phyloP scores from a whole-genome alignment of 768 basidiomycete species.

The Exidia glandulosa region DNA sequence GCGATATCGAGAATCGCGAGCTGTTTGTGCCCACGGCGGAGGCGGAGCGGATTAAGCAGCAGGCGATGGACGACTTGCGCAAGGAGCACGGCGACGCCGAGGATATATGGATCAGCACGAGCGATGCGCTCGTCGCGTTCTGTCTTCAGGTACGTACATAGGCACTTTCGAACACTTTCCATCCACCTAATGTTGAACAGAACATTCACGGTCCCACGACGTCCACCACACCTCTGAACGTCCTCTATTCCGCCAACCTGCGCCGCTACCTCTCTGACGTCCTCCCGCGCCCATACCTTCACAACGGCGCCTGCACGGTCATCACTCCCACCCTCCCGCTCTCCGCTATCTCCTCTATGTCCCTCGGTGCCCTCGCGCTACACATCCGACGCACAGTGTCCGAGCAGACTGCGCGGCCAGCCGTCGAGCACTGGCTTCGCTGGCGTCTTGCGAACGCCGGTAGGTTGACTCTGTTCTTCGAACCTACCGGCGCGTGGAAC shows the following conservation, averaged over 20 bases:
- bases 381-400: constrained; percentile 3
- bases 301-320: constrained; percentile 3
- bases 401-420: neutral
- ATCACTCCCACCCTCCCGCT: constrained; percentile 1
- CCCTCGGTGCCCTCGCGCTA: constrained; percentile 3
- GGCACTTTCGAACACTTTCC: neutral
- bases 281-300: constrained; percentile 1
- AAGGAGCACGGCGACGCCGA: constrained; percentile 1
- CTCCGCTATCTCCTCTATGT: neutral
- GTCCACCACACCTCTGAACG: constrained; percentile 3
- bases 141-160: constrained; percentile 3
- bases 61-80: constrained; percentile 3
- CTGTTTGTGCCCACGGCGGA: constrained; percentile 3
- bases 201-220: constrained; percentile 1
- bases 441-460: constrained; percentile 6
- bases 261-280: constrained; percentile 3
- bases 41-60: constrained; percentile 3
- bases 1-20: constrained; percentile 3
- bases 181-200: neutral
- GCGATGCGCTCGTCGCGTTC: constrained; percentile 7
- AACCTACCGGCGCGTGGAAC: constrained; percentile 7
- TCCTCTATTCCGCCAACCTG: constrained; percentile 6
- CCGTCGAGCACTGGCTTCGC: constrained; percentile 2
- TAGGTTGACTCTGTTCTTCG: constrained; percentile 4
- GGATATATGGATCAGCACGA: constrained; percentile 5